Conservation (phyloP, 2,329 filamentous ascomycete species). For the Colletotrichum caudatum region DNA sequence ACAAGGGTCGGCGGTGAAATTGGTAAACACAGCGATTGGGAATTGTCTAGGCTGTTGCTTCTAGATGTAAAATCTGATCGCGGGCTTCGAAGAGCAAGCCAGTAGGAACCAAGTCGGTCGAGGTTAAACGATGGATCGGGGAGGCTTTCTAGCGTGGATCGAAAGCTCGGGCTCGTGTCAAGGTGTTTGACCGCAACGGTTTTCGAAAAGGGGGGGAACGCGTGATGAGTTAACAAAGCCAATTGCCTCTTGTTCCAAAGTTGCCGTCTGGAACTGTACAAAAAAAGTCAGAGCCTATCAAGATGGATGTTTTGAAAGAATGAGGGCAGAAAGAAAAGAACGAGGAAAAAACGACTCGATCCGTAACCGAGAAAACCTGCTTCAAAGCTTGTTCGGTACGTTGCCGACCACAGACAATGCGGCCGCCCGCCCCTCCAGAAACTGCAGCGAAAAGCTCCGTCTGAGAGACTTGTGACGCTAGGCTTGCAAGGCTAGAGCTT, state of each 20-base stretch:
- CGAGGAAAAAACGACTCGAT: constrained; percentile 5
- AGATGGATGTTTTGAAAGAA: neutral
- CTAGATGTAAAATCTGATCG: neutral
- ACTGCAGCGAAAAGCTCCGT: constrained; percentile 29
- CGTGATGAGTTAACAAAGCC: neutral
- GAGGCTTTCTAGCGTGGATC: constrained; percentile 7
- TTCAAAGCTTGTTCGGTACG: constrained; percentile 39
- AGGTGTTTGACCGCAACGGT: constrained; percentile 17
- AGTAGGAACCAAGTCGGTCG: neutral
- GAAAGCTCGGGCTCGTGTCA: constrained; percentile 32
- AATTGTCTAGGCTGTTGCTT: too few relatives aligned
- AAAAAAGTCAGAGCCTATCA: neutral
- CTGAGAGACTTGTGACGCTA: constrained; percentile 31
- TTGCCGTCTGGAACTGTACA: neutral
- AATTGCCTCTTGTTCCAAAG: constrained; percentile 9
- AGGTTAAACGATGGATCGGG: neutral
- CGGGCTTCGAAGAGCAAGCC: neutral
- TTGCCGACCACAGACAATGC: constrained; percentile 18
- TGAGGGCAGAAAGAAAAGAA: constrained; percentile 7
- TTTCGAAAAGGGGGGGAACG: neutral
- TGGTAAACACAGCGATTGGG: neutral
- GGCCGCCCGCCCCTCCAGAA: constrained; percentile 25
- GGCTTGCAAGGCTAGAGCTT: constrained; percentile 30
- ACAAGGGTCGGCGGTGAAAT: neutral
- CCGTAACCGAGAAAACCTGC: constrained; percentile 34